These are phyloP conservation scores for Thymus quinquecostatus DNA, from an alignment of 257 asterid species.

Conservation along the genomic window DNA sequence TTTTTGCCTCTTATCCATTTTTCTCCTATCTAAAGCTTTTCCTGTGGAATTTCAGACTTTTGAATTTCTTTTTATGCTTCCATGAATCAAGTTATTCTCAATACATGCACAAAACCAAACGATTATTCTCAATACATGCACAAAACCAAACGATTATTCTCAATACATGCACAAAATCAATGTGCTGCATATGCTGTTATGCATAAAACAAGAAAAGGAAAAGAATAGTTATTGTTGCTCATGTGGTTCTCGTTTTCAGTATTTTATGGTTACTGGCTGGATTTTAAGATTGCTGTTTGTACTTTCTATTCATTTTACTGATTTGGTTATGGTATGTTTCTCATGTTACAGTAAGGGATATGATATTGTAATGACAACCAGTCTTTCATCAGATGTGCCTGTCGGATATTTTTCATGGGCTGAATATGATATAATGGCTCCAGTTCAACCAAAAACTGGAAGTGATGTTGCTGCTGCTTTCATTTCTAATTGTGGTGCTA, in stretches of 20 bases:
- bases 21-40: neutral
- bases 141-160: neutral
- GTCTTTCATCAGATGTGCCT: slow-evolving; percentile 99
- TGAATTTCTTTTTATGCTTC: neutral
- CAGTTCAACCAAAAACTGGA: slow-evolving; percentile 81
- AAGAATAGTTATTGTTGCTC: neutral
- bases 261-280: neutral
- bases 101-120: neutral
- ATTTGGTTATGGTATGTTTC: slow-evolving; percentile 22
- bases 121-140: neutral
- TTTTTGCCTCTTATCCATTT: slow-evolving; percentile 25
- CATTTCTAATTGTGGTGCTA: slow-evolving; percentile 94
- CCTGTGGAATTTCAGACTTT: slow-evolving; percentile 4
- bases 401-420: slow-evolving; percentile 99
- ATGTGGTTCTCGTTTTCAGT: neutral
- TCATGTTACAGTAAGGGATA: slow-evolving; percentile 69
- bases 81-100: slow-evolving; percentile 18
- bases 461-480: slow-evolving; percentile 87
- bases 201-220: neutral
- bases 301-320: slow-evolving; percentile 7
- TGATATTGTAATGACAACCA: slow-evolving; percentile 86
- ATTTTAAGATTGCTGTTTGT: neutral
- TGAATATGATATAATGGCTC: slow-evolving; percentile 97
- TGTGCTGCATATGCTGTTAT: neutral
- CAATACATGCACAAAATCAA: neutral